These are phyloP conservation scores for Tulasnella sp. DNA, from an alignment of 768 basidiomycete species.

Conservation along the genomic window DNA sequence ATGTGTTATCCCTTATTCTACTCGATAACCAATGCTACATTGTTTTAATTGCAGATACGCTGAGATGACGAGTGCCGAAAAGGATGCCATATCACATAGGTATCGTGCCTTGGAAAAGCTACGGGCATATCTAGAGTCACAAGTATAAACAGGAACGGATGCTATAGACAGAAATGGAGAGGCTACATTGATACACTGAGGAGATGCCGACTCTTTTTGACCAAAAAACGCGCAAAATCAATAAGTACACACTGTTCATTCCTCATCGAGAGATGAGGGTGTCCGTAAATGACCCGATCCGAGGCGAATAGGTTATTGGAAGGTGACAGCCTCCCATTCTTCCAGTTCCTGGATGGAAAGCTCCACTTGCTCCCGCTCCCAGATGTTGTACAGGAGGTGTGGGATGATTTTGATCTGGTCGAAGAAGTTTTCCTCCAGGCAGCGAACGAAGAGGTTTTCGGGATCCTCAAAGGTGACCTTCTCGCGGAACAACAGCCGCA, in stretches of 20 bases:
- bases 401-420: conserved; percentile 4
- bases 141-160: neutral
- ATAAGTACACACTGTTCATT: too few species aligned
- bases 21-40: neutral
- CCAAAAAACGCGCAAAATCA: too few species aligned
- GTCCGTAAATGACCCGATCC: neutral
- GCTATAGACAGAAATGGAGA: too few species aligned
- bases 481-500: neutral
- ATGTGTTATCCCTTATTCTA: conserved; percentile 20
- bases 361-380: conserved; percentile 5
- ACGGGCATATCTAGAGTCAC: conserved; percentile 32
- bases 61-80: conserved; percentile 51
- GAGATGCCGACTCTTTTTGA: too few species aligned
- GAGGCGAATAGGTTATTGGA: neutral
- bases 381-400: conserved; percentile 5
- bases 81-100: conserved; percentile 55
- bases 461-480: conserved; percentile 2
- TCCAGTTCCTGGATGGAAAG: neutral
- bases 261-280: too few species aligned
- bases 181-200: too few species aligned
- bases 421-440: neutral
- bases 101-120: conserved; percentile 59
- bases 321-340: neutral
- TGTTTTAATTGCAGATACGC: conserved; percentile 37
- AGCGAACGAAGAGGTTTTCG: neutral